Evolutionary conservation across 2,329 filamentous ascomycete species (phyloP).

Genomic region (Westerdykella aurantiaca): DNA sequence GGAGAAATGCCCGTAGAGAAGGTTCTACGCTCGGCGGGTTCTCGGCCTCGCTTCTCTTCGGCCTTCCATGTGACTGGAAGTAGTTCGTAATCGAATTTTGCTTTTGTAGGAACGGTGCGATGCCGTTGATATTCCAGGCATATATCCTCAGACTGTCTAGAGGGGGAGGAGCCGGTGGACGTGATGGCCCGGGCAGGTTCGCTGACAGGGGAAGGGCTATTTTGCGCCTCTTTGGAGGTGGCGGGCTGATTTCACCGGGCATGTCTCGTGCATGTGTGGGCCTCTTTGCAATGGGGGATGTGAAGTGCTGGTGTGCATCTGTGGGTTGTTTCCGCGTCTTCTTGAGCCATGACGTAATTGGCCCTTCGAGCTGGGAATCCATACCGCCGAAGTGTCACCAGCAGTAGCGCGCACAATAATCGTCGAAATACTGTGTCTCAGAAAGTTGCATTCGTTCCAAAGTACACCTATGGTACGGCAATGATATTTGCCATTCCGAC

Average conservation of each 20-base stretch:
- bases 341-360: too few relatives aligned
- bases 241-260: constrained; percentile 22
- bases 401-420: too few relatives aligned
- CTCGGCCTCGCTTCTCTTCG: not conserved
- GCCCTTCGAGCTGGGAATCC: too few relatives aligned
- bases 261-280: constrained; percentile 3
- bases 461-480: too few relatives aligned
- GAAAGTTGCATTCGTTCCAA: too few relatives aligned
- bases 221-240: constrained; percentile 19
- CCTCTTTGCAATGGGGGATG: too few relatives aligned
- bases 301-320: too few relatives aligned
- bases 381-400: too few relatives aligned
- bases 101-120: constrained; percentile 39
- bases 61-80: not conserved
- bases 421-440: too few relatives aligned
- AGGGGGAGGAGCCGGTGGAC: constrained; percentile 3
- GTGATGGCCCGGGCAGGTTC: not conserved
- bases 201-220: not conserved
- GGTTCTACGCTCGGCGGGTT: constrained; percentile 8
- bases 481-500: too few relatives aligned
- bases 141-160: constrained; percentile 34
- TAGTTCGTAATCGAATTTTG: constrained; percentile 7
- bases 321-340: too few relatives aligned
- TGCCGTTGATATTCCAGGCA: constrained; percentile 48
- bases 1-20: constrained; percentile 41